Percentiles rank a stretch among this genome's conserved stretches.
phyloP scores from a whole-genome alignment of 2,329 filamentous ascomycete genomes.

The Ramularia collo-cygni region DNA sequence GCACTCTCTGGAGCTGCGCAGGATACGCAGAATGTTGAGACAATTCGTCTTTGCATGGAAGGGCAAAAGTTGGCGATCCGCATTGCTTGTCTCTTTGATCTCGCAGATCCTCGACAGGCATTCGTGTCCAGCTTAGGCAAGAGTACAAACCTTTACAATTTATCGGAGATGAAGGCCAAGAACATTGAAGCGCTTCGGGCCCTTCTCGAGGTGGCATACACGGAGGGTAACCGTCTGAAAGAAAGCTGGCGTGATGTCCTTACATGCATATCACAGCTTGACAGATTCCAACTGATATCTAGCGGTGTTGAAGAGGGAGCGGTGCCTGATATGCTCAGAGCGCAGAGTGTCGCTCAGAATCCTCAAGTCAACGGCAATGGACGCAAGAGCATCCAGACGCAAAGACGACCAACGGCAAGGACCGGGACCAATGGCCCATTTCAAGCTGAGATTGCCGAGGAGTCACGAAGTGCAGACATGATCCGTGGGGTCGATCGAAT shows the following conservation, averaged over 20 bases:
- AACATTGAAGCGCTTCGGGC: slow-evolving; percentile 92
- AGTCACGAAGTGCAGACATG: slow-evolving; percentile 87
- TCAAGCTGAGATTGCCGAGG: slow-evolving; percentile 76
- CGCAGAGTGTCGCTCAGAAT: slow-evolving; percentile 29
- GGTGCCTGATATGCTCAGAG: slow-evolving; percentile 85
- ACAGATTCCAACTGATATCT: slow-evolving; percentile 89
- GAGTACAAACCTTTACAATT: slow-evolving; percentile 91
- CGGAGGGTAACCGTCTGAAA: slow-evolving; percentile 82
- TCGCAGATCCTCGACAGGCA: slow-evolving; percentile 87
- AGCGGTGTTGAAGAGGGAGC: slow-evolving; percentile 89
- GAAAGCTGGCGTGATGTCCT: slow-evolving; percentile 94
- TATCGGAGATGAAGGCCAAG: slow-evolving; percentile 91
- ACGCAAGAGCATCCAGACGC: slow-evolving; percentile 48
- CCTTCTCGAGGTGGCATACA: slow-evolving; percentile 83
- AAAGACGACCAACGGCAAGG: slow-evolving; percentile 45
- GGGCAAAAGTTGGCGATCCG: slow-evolving; percentile 90
- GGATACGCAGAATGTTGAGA: slow-evolving; percentile 85
- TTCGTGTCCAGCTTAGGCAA: slow-evolving; percentile 91
- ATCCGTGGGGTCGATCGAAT: slow-evolving; percentile 90
- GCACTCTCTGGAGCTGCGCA: slow-evolving; percentile 90
- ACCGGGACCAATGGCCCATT: slow-evolving; percentile 39
- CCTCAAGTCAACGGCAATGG: slow-evolving; percentile 11
- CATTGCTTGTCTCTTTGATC: slow-evolving; percentile 86
- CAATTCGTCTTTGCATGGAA: slow-evolving; percentile 87
- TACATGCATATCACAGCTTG: slow-evolving; percentile 91